Evolutionary conservation across 2,329 filamentous ascomycete species (phyloP).

Genomic region (Ceratocystis alfenasii): DNA sequence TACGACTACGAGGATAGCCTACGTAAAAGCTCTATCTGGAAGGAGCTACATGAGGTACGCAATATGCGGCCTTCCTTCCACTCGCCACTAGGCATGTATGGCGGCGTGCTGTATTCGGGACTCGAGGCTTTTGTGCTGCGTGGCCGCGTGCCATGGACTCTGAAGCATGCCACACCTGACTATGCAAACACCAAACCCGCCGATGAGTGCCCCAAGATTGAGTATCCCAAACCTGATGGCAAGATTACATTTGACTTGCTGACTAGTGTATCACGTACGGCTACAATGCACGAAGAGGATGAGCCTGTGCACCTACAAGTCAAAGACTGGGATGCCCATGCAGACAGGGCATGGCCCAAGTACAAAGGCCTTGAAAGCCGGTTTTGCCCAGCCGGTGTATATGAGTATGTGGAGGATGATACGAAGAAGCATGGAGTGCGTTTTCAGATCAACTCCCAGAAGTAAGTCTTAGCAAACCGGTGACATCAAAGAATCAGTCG

Average conservation of each 20-base stretch:
- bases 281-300: slow-evolving; percentile 97
- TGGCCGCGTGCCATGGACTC: slow-evolving; percentile 79
- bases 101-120: slow-evolving; percentile 84
- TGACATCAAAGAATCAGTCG: not conserved
- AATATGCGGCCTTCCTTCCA: slow-evolving; percentile 98
- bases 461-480: slow-evolving; percentile 48
- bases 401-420: slow-evolving; percentile 92
- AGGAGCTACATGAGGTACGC: slow-evolving; percentile 84
- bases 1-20: slow-evolving; percentile 89
- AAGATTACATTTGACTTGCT: slow-evolving; percentile 93
- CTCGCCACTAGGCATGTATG: slow-evolving; percentile 71
- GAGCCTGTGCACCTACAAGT: slow-evolving; percentile 95
- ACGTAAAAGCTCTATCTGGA: slow-evolving; percentile 79
- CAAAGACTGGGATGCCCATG: slow-evolving; percentile 86
- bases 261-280: slow-evolving; percentile 86
- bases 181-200: slow-evolving; percentile 67
- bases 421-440: slow-evolving; percentile 76
- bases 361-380: slow-evolving; percentile 91
- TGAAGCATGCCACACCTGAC: slow-evolving; percentile 73
- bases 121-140: slow-evolving; percentile 80
- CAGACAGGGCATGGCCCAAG: slow-evolving; percentile 65
- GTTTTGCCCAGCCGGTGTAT: slow-evolving; percentile 94
- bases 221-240: slow-evolving; percentile 93
- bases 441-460: slow-evolving; percentile 96
- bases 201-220: slow-evolving; percentile 72